phyloP scores from a whole-genome alignment of 2,329 filamentous ascomycete species.

The Botrytis cinerea region DNA sequence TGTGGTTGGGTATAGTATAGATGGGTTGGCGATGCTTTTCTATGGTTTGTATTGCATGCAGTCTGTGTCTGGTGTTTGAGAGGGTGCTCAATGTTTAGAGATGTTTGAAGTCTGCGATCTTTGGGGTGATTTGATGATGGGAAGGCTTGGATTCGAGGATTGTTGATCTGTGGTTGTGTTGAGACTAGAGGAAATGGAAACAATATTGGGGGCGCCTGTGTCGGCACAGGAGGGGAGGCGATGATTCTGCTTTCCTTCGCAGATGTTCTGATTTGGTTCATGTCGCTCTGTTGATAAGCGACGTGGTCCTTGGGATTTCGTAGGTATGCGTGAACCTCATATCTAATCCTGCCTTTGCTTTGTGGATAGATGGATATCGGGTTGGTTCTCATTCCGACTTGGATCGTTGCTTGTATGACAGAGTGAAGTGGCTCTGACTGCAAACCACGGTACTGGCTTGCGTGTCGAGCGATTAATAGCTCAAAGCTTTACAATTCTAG shows the following conservation, averaged over 20 bases:
- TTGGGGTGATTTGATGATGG: not conserved
- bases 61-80: not conserved
- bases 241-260: not conserved
- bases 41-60: not conserved
- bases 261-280: no score
- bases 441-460: not conserved
- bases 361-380: not conserved
- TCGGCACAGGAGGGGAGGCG: not conserved
- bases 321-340: not conserved
- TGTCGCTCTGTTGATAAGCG: not conserved
- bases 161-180: not conserved
- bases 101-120: not conserved
- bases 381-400: not conserved
- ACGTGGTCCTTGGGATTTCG: not conserved
- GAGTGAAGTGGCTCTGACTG: not conserved
- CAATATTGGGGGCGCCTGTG: not conserved
- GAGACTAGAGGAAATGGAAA: not conserved
- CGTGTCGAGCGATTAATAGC: not conserved
- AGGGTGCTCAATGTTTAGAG: not conserved
- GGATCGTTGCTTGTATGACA: not conserved
- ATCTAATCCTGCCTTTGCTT: not conserved
- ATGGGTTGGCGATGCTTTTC: no score
- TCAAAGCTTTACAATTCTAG: not conserved
- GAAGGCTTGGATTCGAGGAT: not conserved
- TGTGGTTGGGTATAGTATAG: no score